Evolutionary conservation across 805 yeast species (phyloP).

Genomic region (Ogataea nakhonphanomensis): DNA sequence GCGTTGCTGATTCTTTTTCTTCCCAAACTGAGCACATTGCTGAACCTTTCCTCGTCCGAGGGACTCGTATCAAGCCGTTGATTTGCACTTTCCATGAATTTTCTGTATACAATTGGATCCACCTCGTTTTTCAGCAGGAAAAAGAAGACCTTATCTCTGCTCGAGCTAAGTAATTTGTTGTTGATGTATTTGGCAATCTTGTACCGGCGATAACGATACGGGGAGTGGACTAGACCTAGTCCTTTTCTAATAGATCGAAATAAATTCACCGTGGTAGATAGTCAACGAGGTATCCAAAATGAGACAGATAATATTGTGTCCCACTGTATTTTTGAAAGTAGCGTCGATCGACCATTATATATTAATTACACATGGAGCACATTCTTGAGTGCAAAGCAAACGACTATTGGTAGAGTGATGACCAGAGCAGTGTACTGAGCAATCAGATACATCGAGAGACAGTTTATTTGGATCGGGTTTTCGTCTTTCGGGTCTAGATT

Average conservation of each 20-base stretch:
- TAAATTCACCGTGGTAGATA: slow-evolving; percentile 17
- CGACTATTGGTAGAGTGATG: slow-evolving; percentile 49
- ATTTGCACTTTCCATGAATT: slow-evolving; percentile 13
- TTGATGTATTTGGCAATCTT: slow-evolving; percentile 13
- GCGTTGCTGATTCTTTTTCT: slow-evolving; percentile 45
- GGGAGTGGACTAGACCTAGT: slow-evolving; percentile 12
- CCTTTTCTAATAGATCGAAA: slow-evolving; percentile 11
- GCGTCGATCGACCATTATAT: slow-evolving; percentile 14
- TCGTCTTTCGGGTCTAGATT: slow-evolving; percentile 49
- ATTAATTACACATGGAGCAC: slow-evolving; percentile 20
- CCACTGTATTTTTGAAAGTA: background rate
- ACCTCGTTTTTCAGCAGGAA: slow-evolving; percentile 22
- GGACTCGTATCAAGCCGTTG: slow-evolving; percentile 6
- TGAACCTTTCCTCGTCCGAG: slow-evolving; percentile 20
- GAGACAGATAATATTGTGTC: background rate
- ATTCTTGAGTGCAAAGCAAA: slow-evolving; percentile 39
- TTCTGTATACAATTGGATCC: slow-evolving; percentile 15
- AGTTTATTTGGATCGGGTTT: slow-evolving; percentile 47
- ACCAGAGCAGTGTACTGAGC: slow-evolving; percentile 45
- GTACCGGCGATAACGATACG: background rate
- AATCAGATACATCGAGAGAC: slow-evolving; percentile 49
- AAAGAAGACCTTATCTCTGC: slow-evolving; percentile 30
- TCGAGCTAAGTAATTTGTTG: slow-evolving; percentile 14
- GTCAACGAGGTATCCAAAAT: slow-evolving; percentile 1
- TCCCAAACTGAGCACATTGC: slow-evolving; percentile 22